Base-by-base conservation (phyloP, 495 filamentous ascomycete genomes). In the Neurospora sp. region DNA sequence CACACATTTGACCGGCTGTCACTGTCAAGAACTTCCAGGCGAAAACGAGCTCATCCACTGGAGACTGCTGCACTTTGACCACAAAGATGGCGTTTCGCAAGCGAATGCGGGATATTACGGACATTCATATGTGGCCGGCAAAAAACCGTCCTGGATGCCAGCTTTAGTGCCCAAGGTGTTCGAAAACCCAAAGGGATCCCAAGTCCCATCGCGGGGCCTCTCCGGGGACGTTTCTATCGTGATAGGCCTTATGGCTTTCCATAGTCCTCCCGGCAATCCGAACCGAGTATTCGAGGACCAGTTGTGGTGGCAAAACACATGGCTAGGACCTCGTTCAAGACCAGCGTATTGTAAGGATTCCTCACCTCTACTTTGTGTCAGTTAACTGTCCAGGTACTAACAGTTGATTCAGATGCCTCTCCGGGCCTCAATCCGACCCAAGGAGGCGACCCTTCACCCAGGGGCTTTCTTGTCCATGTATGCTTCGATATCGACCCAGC, bases 171-270 rank as follows among this genome's bases (percentile, higher is more conserved):
- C 82, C 0, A 70, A 23, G 18, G 71, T 54, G 12, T 83, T 79
- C 72, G 27, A 74, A 62, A 78, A 82, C 23, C 69, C 71, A 5
- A 27, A 69, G 2, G 20, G 37, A 6, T 14, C 70, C 2, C 44
- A 42, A 11, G 3, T 6, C 7, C 39, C 35, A 0, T 82, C 81
- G 18, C 7, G 39, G 0, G 81, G 81, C 5, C 74, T 84, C 4
- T 39, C 72, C 0, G 82, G 82, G 4, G 76, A 80, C 3, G 46
- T 83, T 39, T 69, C 76, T 11, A 77, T 79, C 16, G 71, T 83
- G 39, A 39, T 82, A 14, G 79, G 76, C 39, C 54, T 80, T 70
- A 82, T 80, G 80, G 78, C 77, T 0, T 78, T 84, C 20, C 76
- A 80, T 31, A 35, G 71, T 5, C 16, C 44, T 3, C 60, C n/a